Evolutionary conservation across 2,329 filamentous ascomycete species (phyloP).

Genomic region (Aspergillus oerlinghausenensis): DNA sequence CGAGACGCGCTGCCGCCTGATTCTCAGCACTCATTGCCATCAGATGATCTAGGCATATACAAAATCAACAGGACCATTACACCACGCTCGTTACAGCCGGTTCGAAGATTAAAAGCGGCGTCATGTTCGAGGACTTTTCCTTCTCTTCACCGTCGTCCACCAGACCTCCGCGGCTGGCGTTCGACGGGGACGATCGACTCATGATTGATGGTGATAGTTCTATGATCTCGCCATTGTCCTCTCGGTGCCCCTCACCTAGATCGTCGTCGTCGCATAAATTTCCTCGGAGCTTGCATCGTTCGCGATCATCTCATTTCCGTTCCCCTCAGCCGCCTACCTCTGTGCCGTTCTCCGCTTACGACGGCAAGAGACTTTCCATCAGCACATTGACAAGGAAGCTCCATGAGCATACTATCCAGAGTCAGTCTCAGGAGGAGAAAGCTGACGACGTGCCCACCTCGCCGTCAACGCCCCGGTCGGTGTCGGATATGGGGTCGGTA

Average conservation of each 20-base stretch:
- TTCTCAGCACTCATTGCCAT: neutral
- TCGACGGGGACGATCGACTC: slow-evolving; percentile 31
- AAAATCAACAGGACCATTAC: neutral
- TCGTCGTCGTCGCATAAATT: slow-evolving; percentile 25
- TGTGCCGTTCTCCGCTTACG: slow-evolving; percentile 41
- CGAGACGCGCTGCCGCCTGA: neutral
- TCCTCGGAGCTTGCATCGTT: slow-evolving; percentile 24
- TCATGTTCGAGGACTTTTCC: slow-evolving; percentile 42
- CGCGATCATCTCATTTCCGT: slow-evolving; percentile 31
- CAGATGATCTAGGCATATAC: neutral
- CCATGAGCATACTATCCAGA: slow-evolving; percentile 36
- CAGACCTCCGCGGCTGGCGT: slow-evolving; percentile 21
- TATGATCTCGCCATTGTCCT: slow-evolving; percentile 39
- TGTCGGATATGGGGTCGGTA: neutral
- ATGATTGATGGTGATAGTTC: slow-evolving; percentile 35
- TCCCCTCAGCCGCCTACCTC: slow-evolving; percentile 37
- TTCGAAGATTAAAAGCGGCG: neutral
- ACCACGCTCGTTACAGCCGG: neutral
- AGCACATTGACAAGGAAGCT: slow-evolving; percentile 37
- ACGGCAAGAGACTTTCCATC: slow-evolving; percentile 37
- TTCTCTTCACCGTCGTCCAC: slow-evolving; percentile 35
- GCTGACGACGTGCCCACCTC: slow-evolving; percentile 2
- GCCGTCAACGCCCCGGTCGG: neutral
- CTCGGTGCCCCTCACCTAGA: slow-evolving; percentile 41
- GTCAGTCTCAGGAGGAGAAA: slow-evolving; percentile 16